A percentile compares a stretch with the other conserved stretches of the same genome.
These are phyloP conservation scores for Nitzschia palea DNA, from an alignment of 108 stramenopile genomes.

Conservation along the genomic window DNA sequence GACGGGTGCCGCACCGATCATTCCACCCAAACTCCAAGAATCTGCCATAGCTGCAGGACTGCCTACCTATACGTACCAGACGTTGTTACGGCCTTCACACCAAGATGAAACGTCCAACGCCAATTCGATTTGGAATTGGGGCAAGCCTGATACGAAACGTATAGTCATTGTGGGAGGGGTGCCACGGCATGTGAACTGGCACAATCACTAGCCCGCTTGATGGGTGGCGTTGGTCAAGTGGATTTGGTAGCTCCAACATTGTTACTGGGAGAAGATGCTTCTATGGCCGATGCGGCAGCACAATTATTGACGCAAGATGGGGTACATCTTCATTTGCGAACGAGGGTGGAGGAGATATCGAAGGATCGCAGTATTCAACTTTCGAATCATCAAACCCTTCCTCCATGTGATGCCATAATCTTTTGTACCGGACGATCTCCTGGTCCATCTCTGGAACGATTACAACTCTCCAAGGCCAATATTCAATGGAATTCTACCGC, in stretches of 20 bases:
- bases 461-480: conserved; percentile 26
- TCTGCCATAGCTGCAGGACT: conserved; percentile 17
- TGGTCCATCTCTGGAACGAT: conserved; percentile 1
- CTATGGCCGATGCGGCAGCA: conserved; percentile 14
- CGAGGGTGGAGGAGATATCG: not conserved
- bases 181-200: conserved; percentile 43
- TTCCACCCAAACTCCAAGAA: conserved; percentile 22
- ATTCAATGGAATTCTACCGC: conserved; percentile 25
- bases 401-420: conserved; percentile 33
- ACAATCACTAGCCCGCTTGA: conserved; percentile 37
- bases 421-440: conserved; percentile 36
- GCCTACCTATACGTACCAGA: conserved; percentile 37
- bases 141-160: conserved; percentile 5
- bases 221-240: not conserved
- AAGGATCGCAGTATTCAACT: not conserved
- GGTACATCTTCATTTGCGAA: conserved; percentile 9
- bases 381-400: not conserved
- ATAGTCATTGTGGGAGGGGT: conserved; percentile 53
- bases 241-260: conserved; percentile 32
- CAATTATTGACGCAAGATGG: conserved; percentile 23
- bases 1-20: conserved; percentile 45
- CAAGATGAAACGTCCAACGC: conserved; percentile 1
- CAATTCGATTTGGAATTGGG: no score
- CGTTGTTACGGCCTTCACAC: conserved; percentile 25
- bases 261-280: conserved; percentile 24